phyloP scores from a whole-genome alignment of 306 rosid species.

The Quercus agrifolia region DNA sequence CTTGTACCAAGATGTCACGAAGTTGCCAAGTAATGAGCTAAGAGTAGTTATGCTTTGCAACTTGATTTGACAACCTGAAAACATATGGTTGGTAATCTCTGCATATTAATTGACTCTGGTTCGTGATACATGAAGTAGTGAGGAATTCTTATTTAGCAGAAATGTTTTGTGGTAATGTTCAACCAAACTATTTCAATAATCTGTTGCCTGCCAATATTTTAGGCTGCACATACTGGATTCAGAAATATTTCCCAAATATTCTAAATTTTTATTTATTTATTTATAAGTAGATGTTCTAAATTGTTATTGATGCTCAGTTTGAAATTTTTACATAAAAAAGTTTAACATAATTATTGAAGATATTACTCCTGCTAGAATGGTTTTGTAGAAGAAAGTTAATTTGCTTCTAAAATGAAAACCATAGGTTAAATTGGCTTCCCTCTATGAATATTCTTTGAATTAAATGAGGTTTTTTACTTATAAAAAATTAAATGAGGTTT shows the following conservation, averaged over 20 bases:
- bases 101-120: neutral
- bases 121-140: neutral
- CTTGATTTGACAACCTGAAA: neutral
- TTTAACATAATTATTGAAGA: neutral
- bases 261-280: too few species aligned
- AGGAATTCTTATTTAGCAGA: neutral
- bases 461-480: neutral
- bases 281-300: too few species aligned
- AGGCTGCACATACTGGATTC: neutral
- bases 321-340: too few species aligned
- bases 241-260: too few species aligned
- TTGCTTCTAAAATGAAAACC: neutral
- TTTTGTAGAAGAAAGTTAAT: neutral
- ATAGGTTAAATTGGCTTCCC: neutral
- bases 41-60: neutral
- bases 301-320: too few species aligned
- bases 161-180: neutral
- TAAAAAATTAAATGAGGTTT: neutral
- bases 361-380: neutral
- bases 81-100: neutral
- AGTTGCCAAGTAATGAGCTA: neutral
- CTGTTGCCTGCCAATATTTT: neutral
- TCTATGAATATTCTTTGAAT: neutral
- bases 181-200: too few species aligned
- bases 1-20: neutral